Conservation (phyloP, 2,329 filamentous ascomycete species). For the Diaporthe velutina region DNA sequence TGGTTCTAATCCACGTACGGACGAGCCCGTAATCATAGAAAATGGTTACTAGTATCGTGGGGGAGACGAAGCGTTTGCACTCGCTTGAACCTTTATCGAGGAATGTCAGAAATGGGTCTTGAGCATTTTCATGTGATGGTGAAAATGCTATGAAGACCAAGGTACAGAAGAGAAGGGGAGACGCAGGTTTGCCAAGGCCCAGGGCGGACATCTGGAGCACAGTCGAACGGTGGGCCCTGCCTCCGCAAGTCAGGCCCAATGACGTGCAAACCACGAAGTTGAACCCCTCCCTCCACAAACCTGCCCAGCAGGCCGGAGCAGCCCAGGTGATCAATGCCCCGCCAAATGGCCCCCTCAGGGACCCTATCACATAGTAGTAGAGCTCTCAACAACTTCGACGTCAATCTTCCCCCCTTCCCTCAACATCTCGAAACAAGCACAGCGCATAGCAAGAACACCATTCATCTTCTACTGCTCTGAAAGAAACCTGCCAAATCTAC, state of each 20-base stretch:
- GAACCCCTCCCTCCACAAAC: slow-evolving; percentile 20
- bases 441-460: neutral
- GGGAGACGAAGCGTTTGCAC: neutral
- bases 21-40: no score
- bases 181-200: neutral
- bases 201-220: neutral
- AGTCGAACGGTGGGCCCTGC: neutral
- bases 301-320: slow-evolving; percentile 24
- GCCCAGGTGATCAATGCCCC: slow-evolving; percentile 28
- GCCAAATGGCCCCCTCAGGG: slow-evolving; percentile 10
- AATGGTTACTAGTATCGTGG: neutral
- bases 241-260: slow-evolving; percentile 20
- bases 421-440: slow-evolving; percentile 10
- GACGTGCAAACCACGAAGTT: slow-evolving; percentile 12
- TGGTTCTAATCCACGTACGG: neutral
- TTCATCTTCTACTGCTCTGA: neutral
- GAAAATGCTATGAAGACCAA: neutral
- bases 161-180: neutral
- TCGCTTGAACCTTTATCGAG: neutral
- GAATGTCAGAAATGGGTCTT: neutral
- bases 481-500: neutral
- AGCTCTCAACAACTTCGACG: slow-evolving; percentile 24
- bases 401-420: neutral
- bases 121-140: no score
- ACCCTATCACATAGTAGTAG: neutral